These are phyloP conservation scores for Peronospora destructor DNA, from an alignment of 352 stramenopile species.

Conservation along the genomic window DNA sequence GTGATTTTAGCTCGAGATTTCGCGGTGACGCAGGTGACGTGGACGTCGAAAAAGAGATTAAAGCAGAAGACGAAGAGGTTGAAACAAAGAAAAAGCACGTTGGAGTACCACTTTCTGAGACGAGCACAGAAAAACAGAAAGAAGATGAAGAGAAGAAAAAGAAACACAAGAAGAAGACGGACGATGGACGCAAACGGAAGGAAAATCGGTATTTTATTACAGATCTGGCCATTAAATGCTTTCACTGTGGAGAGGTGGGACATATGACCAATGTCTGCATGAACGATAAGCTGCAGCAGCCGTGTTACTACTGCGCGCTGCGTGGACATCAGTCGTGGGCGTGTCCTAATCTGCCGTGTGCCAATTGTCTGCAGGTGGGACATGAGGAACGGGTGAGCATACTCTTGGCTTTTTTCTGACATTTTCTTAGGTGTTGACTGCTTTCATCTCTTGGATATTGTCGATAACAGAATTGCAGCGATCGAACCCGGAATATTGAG, in stretches of 20 bases:
- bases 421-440: not conserved
- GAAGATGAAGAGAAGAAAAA: slow-evolving; percentile 16
- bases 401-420: not conserved
- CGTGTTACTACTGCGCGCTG: slow-evolving; percentile 76
- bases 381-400: slow-evolving; percentile 48
- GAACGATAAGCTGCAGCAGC: slow-evolving; percentile 61
- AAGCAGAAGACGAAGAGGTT: slow-evolving; percentile 21
- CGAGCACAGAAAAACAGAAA: slow-evolving; percentile 3
- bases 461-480: slow-evolving; percentile 42
- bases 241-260: slow-evolving; percentile 73
- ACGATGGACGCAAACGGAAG: slow-evolving; percentile 35
- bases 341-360: slow-evolving; percentile 64
- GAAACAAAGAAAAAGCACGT: slow-evolving; percentile 32
- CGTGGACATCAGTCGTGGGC: slow-evolving; percentile 61
- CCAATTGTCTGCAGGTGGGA: slow-evolving; percentile 57
- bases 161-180: slow-evolving; percentile 23
- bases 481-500: slow-evolving; percentile 33
- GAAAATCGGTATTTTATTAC: slow-evolving; percentile 80
- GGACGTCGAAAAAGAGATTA: slow-evolving; percentile 40
- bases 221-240: slow-evolving; percentile 79
- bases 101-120: slow-evolving; percentile 45
- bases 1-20: slow-evolving; percentile 69
- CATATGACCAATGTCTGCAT: slow-evolving; percentile 72
- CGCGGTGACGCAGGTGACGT: slow-evolving; percentile 46
- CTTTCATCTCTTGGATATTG: slow-evolving; percentile 4